Evolutionary conservation across 345 rosid species (phyloP).

Genomic region (Acer yangbiense): DNA sequence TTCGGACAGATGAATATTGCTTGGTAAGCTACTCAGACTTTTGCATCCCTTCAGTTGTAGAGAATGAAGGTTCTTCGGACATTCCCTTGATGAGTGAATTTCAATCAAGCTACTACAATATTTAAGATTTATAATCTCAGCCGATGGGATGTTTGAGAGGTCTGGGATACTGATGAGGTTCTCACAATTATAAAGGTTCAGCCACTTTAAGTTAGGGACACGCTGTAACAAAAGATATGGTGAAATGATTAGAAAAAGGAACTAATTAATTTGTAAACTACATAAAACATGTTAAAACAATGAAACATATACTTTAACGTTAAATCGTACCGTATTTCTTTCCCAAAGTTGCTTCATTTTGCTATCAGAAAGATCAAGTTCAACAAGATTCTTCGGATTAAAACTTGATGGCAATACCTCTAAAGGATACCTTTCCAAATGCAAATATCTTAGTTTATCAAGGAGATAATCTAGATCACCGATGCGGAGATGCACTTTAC

Average conservation of each 20-base stretch:
- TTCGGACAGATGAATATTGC: neutral
- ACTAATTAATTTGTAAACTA: too few relatives aligned
- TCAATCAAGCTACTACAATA: too few relatives aligned
- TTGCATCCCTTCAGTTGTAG: neutral
- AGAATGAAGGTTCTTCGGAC: too few relatives aligned
- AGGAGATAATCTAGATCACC: slow-evolving; percentile 8
- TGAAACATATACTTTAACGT: too few relatives aligned
- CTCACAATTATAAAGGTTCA: fast-evolving
- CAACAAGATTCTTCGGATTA: slow-evolving; percentile 4
- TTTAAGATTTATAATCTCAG: neutral
- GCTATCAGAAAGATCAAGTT: slow-evolving; percentile 4
- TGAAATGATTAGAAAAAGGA: neutral
- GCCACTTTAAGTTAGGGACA: neutral
- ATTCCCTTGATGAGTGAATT: too few relatives aligned
- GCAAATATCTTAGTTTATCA: slow-evolving; percentile 4
- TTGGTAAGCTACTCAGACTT: neutral
- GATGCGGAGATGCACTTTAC: neutral
- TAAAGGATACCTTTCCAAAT: slow-evolving; percentile 19
- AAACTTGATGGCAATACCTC: slow-evolving; percentile 15
- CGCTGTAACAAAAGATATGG: neutral
- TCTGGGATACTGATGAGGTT: neutral
- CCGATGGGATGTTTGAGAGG: neutral
- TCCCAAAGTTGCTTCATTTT: slow-evolving; percentile 17
- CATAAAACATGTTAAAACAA: too few relatives aligned
- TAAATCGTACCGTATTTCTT: neutral